These are phyloP conservation scores for Xylaria telfairii DNA, from an alignment of 495 filamentous ascomycete species.

Conservation along the genomic window DNA sequence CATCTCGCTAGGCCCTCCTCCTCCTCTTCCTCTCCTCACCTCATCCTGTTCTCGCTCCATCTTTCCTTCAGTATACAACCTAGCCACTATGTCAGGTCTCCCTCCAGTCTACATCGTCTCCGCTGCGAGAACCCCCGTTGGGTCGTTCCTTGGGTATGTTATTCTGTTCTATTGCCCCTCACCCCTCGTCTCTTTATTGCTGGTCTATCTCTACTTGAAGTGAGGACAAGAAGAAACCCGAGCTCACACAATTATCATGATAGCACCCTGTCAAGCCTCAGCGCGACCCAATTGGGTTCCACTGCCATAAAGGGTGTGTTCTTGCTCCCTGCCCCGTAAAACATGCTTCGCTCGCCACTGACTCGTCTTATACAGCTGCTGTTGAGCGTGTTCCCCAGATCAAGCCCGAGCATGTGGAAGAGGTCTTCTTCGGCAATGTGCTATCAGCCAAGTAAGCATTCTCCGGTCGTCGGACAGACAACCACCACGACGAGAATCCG, in stretches of 20 bases:
- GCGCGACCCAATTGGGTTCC: constrained; percentile 83
- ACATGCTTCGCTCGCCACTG: neutral
- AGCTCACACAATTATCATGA: constrained; percentile 32
- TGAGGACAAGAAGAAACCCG: neutral
- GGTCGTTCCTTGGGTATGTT: constrained; percentile 87
- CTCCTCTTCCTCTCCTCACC: neutral
- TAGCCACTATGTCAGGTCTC: constrained; percentile 60
- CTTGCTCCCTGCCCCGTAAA: constrained; percentile 14
- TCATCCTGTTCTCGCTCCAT: too few relatives aligned
- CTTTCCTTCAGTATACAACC: neutral
- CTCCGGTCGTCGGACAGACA: constrained; percentile 33
- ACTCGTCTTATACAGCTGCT: constrained; percentile 64
- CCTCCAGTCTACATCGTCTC: constrained; percentile 96
- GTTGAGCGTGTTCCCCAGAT: constrained; percentile 84
- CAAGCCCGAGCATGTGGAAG: constrained; percentile 84
- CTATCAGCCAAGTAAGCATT: constrained; percentile 87
- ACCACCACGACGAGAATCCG: neutral
- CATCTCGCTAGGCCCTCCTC: neutral
- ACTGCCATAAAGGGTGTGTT: constrained; percentile 86
- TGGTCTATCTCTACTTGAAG: neutral
- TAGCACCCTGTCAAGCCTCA: constrained; percentile 82
- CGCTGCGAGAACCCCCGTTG: constrained; percentile 85
- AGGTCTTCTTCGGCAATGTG: constrained; percentile 98
- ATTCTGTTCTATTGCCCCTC: constrained; percentile 16
- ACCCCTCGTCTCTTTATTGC: constrained; percentile 5